Conservation (phyloP, 768 basidiomycete genomes). For the Chlorophyllum brunneum region DNA sequence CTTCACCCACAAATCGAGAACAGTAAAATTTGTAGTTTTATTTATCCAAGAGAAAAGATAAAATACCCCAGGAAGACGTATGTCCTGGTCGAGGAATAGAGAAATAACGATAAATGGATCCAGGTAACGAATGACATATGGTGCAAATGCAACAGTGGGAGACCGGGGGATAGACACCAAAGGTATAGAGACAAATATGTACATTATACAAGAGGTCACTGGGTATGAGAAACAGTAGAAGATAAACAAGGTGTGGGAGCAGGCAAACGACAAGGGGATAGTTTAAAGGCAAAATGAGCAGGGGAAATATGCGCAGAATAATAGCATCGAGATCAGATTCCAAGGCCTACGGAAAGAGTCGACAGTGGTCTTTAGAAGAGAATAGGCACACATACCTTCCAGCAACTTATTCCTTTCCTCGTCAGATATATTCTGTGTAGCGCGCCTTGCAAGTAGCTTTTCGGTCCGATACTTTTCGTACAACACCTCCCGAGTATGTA, state of each 20-base stretch:
- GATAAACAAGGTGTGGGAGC: constrained; percentile 17
- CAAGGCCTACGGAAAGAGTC: constrained; percentile 15
- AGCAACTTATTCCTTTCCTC: constrained; percentile 69
- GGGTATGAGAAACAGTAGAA: constrained; percentile 11
- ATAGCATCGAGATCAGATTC: constrained; percentile 13
- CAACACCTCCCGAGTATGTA: constrained; percentile 80
- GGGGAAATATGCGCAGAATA: neutral
- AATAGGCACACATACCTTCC: constrained; percentile 47
- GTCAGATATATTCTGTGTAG: constrained; percentile 73
- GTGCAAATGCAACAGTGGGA: neutral
- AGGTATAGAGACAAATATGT: constrained; percentile 18
- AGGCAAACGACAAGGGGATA: constrained; percentile 19
- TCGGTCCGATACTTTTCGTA: constrained; percentile 94
- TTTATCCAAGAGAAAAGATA: neutral
- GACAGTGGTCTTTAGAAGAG: neutral
- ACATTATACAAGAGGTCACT: constrained; percentile 14
- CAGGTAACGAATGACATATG: constrained; percentile 14
- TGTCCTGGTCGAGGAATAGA: neutral
- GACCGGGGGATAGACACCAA: constrained; percentile 10
- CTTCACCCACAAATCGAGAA: no score
- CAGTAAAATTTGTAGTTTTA: no score
- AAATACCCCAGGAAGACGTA: neutral
- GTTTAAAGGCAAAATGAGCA: constrained; percentile 21
- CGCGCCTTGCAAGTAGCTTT: constrained; percentile 83
- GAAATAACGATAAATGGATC: constrained; percentile 14